phyloP scores from a whole-genome alignment of 345 rosid genomes.

The Salix udensis region DNA sequence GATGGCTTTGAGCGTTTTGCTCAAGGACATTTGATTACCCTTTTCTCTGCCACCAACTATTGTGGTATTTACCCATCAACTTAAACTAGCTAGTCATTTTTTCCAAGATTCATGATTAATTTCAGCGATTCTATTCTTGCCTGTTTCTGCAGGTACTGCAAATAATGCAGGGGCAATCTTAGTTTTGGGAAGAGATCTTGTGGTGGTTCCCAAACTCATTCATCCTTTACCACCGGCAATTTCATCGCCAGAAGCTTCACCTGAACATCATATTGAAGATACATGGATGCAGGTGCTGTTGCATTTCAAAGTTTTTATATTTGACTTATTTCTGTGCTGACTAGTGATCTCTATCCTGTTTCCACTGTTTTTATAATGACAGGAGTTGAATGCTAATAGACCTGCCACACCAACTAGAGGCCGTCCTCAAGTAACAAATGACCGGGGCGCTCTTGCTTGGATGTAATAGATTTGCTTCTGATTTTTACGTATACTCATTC shows the following conservation, averaged over 20 bases:
- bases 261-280: constrained; percentile 82
- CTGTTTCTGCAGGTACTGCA: constrained; percentile 70
- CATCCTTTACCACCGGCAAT: constrained; percentile 97
- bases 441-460: constrained; percentile 90
- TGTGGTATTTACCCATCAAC: constrained; percentile 52
- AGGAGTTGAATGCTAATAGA: constrained; percentile 94
- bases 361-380: constrained; percentile 14
- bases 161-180: constrained; percentile 97
- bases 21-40: constrained; percentile 92
- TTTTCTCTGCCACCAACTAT: constrained; percentile 95
- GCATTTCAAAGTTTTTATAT: not conserved
- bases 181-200: constrained; percentile 97
- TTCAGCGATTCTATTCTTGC: constrained; percentile 1
- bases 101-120: not conserved
- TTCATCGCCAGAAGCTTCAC: constrained; percentile 76
- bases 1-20: constrained; percentile 99
- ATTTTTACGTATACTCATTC: constrained; percentile 28
- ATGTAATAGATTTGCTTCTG: constrained; percentile 38
- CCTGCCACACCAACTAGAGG: constrained; percentile 98
- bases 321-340: not conserved
- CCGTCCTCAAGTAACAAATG: constrained; percentile 77
- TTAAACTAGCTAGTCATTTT: not conserved
- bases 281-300: constrained; percentile 95
- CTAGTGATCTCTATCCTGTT: not conserved
- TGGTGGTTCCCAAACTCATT: constrained; percentile 91